A percentile compares a stretch with the other conserved stretches of the same genome.
phyloP scores from a whole-genome alignment of 176 grass and related monocot species.

The Areca catechu region DNA sequence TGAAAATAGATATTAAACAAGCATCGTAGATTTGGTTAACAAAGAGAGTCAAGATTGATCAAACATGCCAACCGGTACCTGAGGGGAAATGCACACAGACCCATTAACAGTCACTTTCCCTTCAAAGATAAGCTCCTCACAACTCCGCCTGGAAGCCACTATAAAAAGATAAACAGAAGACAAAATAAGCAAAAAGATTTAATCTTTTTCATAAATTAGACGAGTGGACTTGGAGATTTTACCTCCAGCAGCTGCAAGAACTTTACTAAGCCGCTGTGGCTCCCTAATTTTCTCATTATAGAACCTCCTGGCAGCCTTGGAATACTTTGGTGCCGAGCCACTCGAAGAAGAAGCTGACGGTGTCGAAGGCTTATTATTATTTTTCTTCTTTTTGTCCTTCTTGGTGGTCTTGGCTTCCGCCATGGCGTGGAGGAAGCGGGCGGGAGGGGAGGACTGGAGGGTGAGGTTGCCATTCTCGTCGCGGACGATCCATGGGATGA shows the following conservation, averaged over 20 bases:
- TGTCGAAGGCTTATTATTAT: constrained; percentile 30
- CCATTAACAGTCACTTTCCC: constrained; percentile 98
- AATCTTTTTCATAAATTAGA: too few relatives aligned
- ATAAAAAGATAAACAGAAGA: constrained; percentile 15
- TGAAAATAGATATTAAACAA: too few relatives aligned
- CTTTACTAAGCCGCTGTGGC: constrained; percentile 63
- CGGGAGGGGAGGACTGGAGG: constrained; percentile 41
- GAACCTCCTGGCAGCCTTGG: constrained; percentile 88
- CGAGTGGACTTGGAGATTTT: not conserved
- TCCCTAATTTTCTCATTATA: constrained; percentile 76
- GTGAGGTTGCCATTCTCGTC: constrained; percentile 43
- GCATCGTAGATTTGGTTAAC: too few relatives aligned
- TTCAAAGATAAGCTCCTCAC: constrained; percentile 92
- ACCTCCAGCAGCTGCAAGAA: constrained; percentile 80
- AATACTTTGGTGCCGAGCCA: constrained; percentile 47
- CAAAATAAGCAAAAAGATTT: not conserved
- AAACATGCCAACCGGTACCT: constrained; percentile 38
- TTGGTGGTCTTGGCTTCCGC: constrained; percentile 34
- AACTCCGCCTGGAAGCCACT: constrained; percentile 87
- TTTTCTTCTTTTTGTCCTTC: constrained; percentile 29
- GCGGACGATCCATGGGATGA: constrained; percentile 56
- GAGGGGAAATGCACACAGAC: constrained; percentile 66
- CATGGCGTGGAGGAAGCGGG: constrained; percentile 49
- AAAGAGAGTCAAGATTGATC: too few relatives aligned
- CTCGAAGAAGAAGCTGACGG: not conserved